Percentiles rank a stretch among this genome's conserved stretches.
Conservation (phyloP, 192 early-diverging fungal genomes). For the Linderina pennispora region DNA sequence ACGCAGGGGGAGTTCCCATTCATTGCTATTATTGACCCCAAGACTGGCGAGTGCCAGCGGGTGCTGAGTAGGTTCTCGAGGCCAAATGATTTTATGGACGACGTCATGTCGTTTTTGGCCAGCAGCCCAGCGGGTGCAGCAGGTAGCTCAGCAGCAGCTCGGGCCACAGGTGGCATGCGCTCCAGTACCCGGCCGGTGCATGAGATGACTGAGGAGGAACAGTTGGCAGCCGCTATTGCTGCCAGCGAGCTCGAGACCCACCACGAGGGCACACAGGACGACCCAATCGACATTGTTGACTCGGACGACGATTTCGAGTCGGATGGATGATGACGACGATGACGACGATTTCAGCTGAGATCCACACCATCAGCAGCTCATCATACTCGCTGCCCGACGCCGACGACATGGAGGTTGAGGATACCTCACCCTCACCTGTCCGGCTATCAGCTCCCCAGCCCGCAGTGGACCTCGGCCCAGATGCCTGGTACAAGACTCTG, state of each 20-base stretch:
- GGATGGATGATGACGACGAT: slow-evolving; percentile 18
- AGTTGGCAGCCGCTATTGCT: slow-evolving; percentile 73
- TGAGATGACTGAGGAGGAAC: slow-evolving; percentile 87
- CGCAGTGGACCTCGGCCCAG: slow-evolving; percentile 1
- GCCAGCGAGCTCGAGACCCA: slow-evolving; percentile 52
- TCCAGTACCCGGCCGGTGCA: too few species aligned
- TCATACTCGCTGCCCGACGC: neutral
- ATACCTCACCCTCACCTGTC: slow-evolving; percentile 7
- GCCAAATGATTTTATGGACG: slow-evolving; percentile 64
- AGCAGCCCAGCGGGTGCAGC: neutral
- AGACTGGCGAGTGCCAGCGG: slow-evolving; percentile 81
- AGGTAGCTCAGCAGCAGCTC: slow-evolving; percentile 2
- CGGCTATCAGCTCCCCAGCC: slow-evolving; percentile 5
- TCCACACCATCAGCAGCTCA: slow-evolving; percentile 19
- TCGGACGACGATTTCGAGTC: slow-evolving; percentile 24
- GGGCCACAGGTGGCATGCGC: too few species aligned
- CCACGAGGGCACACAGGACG: slow-evolving; percentile 3
- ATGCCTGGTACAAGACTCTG: slow-evolving; percentile 30
- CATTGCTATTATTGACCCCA: slow-evolving; percentile 81
- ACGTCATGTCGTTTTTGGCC: slow-evolving; percentile 54
- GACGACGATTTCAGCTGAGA: slow-evolving; percentile 37
- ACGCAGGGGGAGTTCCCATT: slow-evolving; percentile 71
- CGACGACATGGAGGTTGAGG: slow-evolving; percentile 34
- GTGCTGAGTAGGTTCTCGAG: slow-evolving; percentile 54
- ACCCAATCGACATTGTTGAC: too few species aligned